Conservation (phyloP, 1,284 basidiomycete genomes). For the Rhodotorula sp. region DNA sequence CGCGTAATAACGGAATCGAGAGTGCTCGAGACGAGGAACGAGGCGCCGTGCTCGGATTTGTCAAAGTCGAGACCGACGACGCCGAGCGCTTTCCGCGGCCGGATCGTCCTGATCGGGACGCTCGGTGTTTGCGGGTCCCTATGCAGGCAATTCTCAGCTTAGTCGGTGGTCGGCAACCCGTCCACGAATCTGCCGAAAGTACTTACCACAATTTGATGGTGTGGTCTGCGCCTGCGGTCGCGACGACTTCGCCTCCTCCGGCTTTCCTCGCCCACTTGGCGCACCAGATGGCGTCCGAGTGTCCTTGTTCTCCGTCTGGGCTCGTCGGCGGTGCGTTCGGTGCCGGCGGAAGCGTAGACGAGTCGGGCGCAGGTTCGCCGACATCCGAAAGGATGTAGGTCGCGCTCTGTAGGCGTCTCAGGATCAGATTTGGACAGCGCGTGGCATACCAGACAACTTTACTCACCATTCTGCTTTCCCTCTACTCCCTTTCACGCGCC, state of each 20-base stretch:
- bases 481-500: too few relatives aligned
- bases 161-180: too few relatives aligned
- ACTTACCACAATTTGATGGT: slow-evolving; percentile 35
- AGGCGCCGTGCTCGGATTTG: slow-evolving; percentile 14
- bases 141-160: too few relatives aligned
- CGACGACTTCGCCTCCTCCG: slow-evolving; percentile 24
- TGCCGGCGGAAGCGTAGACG: background rate
- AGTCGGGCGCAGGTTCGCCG: slow-evolving; percentile 3
- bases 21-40: slow-evolving; percentile 34
- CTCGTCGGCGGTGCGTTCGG: background rate
- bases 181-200: background rate
- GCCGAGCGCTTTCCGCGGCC: slow-evolving; percentile 29
- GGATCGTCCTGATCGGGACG: slow-evolving; percentile 23
- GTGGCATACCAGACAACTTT: too few relatives aligned
- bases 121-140: slow-evolving; percentile 24
- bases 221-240: slow-evolving; percentile 32
- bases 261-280: slow-evolving; percentile 17
- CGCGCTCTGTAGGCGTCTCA: slow-evolving; percentile 17
- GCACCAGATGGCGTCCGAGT: slow-evolving; percentile 36
- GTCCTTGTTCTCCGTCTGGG: slow-evolving; percentile 11
- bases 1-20: slow-evolving; percentile 40
- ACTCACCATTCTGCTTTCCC: background rate
- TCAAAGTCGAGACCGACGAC: slow-evolving; percentile 40
- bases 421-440: background rate
- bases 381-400: slow-evolving; percentile 29